Conservation (phyloP, 441 rosid genomes). For the Monsonia emarginata region DNA sequence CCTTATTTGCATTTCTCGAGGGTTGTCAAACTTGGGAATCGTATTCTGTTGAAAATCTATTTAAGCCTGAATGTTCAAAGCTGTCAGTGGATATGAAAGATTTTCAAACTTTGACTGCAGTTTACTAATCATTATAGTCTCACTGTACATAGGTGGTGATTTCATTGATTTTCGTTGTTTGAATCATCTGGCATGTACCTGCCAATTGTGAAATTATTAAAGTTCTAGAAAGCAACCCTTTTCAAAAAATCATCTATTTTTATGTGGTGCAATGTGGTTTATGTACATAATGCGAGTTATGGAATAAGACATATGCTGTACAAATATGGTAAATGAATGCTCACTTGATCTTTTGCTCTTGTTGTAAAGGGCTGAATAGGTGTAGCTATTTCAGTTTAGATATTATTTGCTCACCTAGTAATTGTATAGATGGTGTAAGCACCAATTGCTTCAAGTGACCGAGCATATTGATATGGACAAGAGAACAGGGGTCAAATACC, state of each 20-base stretch:
- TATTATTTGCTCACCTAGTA: not conserved
- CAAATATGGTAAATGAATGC: not conserved
- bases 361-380: not conserved
- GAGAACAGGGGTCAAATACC: not conserved
- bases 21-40: conserved; percentile 10
- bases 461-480: not conserved
- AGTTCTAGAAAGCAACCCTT: not conserved
- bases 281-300: not conserved
- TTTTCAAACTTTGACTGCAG: no score
- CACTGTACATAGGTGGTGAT: not conserved
- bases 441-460: not conserved
- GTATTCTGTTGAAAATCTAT: not conserved
- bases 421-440: not conserved
- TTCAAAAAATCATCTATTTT: not conserved
- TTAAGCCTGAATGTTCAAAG: not conserved
- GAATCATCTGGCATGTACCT: not conserved
- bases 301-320: not conserved
- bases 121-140: not conserved
- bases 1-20: conserved; percentile 14
- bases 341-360: not conserved
- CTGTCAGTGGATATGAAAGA: not conserved
- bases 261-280: not conserved
- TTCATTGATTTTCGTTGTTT: not conserved
- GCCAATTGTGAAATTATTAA: not conserved
- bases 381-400: not conserved